These are phyloP conservation scores for Cryptococcus sp. DNA, from an alignment of 1,284 basidiomycete genomes.

Conservation along the genomic window DNA sequence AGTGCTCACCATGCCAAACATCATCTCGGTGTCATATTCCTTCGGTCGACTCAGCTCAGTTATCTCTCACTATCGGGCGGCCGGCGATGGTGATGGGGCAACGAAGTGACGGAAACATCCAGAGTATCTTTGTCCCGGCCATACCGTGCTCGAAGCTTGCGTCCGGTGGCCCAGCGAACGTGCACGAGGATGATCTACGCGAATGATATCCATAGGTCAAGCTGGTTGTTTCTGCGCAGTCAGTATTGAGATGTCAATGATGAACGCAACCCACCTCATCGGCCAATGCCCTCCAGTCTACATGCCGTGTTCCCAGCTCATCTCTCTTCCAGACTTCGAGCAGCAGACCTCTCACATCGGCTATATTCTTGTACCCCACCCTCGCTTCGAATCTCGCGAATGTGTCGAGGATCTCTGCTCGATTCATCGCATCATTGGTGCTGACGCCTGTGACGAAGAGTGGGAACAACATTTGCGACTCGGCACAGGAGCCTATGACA, in stretches of 20 bases:
- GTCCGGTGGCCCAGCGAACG: too few relatives aligned
- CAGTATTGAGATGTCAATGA: neutral
- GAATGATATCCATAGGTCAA: neutral
- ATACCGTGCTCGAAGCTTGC: too few relatives aligned
- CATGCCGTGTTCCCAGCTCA: constrained; percentile 27
- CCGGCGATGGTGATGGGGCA: too few relatives aligned
- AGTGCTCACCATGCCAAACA: too few relatives aligned
- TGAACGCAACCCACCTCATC: constrained; percentile 17
- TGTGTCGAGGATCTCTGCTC: constrained; percentile 25
- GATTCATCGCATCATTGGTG: constrained; percentile 23
- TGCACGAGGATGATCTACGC: neutral
- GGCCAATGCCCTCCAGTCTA: constrained; percentile 30
- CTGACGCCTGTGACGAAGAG: constrained; percentile 41
- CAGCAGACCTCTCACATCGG: constrained; percentile 28
- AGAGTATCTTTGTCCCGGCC: too few relatives aligned
- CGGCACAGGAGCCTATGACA: constrained; percentile 37
- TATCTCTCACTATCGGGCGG: too few relatives aligned
- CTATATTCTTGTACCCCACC: constrained; percentile 32
- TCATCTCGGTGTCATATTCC: too few relatives aligned
- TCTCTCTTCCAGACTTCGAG: constrained; percentile 38
- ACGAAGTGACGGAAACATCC: too few relatives aligned
- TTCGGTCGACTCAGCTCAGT: too few relatives aligned
- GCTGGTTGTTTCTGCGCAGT: neutral
- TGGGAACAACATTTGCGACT: constrained; percentile 41
- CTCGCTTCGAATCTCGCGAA: constrained; percentile 34